Base-by-base conservation (phyloP, 208 protist genomes). In the Acanthamoeba culbertsoni region DNA sequence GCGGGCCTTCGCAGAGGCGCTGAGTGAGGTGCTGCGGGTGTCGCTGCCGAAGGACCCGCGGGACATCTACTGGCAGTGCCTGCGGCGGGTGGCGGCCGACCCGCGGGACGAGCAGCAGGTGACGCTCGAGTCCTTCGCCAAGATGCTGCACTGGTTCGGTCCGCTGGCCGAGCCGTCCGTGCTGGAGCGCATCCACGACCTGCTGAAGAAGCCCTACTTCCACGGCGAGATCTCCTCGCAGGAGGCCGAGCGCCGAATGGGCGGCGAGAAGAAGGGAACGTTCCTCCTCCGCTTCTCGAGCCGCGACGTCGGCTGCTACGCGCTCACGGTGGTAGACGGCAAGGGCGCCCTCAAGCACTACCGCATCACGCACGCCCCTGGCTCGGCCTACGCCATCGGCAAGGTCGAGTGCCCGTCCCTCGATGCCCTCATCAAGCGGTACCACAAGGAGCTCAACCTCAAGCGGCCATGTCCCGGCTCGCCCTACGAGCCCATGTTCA, bases 401-500 rank as follows among this genome's bases (percentile, higher is more conserved):
- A 91, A 91, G 59, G 86, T 91, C 18, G 86, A 91, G 42, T 91
- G 86, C n/a, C 42, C 35, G 31, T 75, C 57, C 26, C 51, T 91
- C 7, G 86, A 91, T n/a, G 86, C 37, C 20, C 51, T 91, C n/a
- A 91, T 91, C 57, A 65, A 91, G 62, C 51, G 86, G 16, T 91
- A 91, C 86, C 16, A 73, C 86, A 91, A 91, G 62, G 86, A 91
- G 42, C 86, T 91, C 48, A 51, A 91, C 57, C 86, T 91, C 37
- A 91, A 91, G 86, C 86, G 86, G 59, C 86, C 86, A 45, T 91
- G 86, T 40, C 86, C 86, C 7, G 86, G 86, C 62, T 91, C 86
- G 59, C 51, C 51, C 57, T 91, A 75, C 45, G 86, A 91, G 57
- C 31, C 86, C 5, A 91, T 91, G 86, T 91, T 91, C 59, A 73